Evolutionary conservation across 2,329 filamentous ascomycete species (phyloP).

Genomic region (Fusarium papillatum): DNA sequence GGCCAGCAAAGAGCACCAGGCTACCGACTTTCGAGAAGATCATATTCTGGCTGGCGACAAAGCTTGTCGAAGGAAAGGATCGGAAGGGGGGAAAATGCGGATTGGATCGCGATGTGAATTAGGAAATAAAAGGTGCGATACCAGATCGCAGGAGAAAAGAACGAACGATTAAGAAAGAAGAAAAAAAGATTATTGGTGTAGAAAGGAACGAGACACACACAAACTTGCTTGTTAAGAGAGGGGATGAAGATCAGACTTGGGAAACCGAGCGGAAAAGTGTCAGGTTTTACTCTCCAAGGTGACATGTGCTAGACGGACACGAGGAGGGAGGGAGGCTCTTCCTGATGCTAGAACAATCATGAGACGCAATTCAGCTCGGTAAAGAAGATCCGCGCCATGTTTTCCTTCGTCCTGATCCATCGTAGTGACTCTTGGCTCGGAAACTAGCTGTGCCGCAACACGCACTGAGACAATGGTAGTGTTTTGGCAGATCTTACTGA

Average conservation of each 20-base stretch:
- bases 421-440: background rate
- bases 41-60: background rate
- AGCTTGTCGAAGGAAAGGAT: background rate
- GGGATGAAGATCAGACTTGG: background rate
- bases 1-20: conserved; percentile 16
- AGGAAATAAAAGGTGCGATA: conserved; percentile 22
- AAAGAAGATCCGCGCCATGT: background rate
- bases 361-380: background rate
- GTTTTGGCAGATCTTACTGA: background rate
- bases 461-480: background rate
- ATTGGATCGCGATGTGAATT: background rate
- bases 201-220: background rate
- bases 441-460: background rate
- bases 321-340: background rate
- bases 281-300: background rate
- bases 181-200: background rate
- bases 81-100: background rate
- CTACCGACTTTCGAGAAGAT: conserved; percentile 20
- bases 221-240: background rate
- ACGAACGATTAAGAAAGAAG: background rate
- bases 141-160: conserved; percentile 32
- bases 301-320: background rate
- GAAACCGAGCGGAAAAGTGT: background rate
- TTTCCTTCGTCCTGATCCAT: background rate
- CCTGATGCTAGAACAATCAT: background rate